Conservation (phyloP, 2,329 filamentous ascomycete genomes). For the Pleoardoris graminearum region DNA sequence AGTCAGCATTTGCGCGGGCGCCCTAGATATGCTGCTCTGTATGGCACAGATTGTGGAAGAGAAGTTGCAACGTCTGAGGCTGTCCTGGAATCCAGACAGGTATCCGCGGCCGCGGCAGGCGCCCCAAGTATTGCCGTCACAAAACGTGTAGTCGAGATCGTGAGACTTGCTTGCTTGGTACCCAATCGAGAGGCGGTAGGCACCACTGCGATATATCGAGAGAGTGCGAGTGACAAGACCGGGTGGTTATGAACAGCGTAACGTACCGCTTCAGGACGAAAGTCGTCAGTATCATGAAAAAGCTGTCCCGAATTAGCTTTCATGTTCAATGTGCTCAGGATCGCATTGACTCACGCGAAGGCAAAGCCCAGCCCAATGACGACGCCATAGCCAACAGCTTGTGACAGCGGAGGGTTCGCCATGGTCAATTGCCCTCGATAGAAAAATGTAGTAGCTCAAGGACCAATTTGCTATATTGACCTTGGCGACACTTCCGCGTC, state of each 20-base stretch:
- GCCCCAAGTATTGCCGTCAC: too few relatives aligned
- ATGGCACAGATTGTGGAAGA: too few relatives aligned
- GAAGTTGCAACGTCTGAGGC: too few relatives aligned
- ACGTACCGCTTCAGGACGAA: constrained; percentile 64
- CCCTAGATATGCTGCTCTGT: too few relatives aligned
- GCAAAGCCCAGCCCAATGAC: constrained; percentile 73
- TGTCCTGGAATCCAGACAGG: too few relatives aligned
- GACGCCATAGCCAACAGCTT: constrained; percentile 77
- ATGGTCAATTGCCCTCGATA: constrained; percentile 8
- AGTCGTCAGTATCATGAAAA: constrained; percentile 75
- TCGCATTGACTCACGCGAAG: constrained; percentile 59
- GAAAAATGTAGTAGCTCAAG: not conserved
- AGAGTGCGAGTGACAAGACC: too few relatives aligned
- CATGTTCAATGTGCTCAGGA: not conserved
- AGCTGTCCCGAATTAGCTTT: constrained; percentile 31
- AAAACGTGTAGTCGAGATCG: too few relatives aligned
- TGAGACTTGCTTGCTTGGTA: too few relatives aligned
- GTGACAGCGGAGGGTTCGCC: constrained; percentile 47
- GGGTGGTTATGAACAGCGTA: not conserved
- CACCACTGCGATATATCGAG: not conserved
- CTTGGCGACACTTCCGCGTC: not conserved
- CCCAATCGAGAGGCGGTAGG: too few relatives aligned
- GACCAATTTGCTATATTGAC: not conserved
- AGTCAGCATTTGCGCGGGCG: constrained; percentile 4
- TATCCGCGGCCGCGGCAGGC: too few relatives aligned